phyloP scores from a whole-genome alignment of 495 filamentous ascomycete species.

The Jackrogersella minutella region DNA sequence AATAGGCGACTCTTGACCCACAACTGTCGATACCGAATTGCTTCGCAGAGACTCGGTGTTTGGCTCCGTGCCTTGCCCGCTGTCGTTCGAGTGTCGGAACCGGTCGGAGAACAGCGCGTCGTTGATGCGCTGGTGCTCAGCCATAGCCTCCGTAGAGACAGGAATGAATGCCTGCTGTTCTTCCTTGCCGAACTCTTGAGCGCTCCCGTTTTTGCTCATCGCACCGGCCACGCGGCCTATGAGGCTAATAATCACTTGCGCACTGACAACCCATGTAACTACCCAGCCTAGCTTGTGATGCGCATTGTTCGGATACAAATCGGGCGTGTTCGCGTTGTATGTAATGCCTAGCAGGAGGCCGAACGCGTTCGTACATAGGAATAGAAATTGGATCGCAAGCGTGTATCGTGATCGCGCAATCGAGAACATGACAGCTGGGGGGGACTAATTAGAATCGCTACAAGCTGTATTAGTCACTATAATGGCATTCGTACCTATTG shows the following conservation, averaged over 20 bases:
- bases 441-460: conserved; percentile 30
- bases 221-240: conserved; percentile 60
- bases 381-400: conserved; percentile 75
- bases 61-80: conserved; percentile 85
- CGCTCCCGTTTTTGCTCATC: conserved; percentile 34
- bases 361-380: conserved; percentile 74
- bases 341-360: conserved; percentile 76
- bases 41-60: conserved; percentile 70
- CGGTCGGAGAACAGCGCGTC: conserved; percentile 50
- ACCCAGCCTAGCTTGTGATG: conserved; percentile 93
- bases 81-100: conserved; percentile 82
- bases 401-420: conserved; percentile 80
- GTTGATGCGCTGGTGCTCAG: conserved; percentile 60
- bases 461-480: background rate
- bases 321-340: conserved; percentile 84
- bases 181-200: conserved; percentile 38
- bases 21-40: conserved; percentile 66
- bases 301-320: conserved; percentile 86
- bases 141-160: conserved; percentile 72
- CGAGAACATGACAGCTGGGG: conserved; percentile 85
- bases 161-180: conserved; percentile 68
- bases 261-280: conserved; percentile 72
- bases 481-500: conserved; percentile 69
- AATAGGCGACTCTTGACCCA: conserved; percentile 61
- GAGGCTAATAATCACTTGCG: conserved; percentile 74